Evolutionary conservation across 306 rosid species (phyloP), one percentile per base, ranked within the genome.

Genomic region (Lablab purpureus): DNA sequence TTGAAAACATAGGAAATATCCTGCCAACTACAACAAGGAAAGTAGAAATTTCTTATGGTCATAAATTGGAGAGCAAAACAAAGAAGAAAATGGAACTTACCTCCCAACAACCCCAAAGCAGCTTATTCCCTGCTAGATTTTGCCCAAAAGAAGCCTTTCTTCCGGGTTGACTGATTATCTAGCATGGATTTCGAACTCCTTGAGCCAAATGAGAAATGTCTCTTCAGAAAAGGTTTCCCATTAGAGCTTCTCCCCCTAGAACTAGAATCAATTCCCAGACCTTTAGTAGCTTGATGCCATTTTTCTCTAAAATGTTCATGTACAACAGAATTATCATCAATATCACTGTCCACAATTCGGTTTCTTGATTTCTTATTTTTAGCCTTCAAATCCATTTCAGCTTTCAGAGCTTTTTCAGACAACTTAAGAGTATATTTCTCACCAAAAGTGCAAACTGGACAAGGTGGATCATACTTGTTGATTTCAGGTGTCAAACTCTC

Each of bases 71-170:
- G 67, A 74, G 80, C 58, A 78, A 19, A 71, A 70, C 60, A 76
- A 66, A 34, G 40, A 54, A 49, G 72, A 70, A 51, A 47, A 72
- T 69, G 75, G 23, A 73, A 78, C 82, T 73, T 78, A 92, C 98
- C 96, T 92, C 77, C 56, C 71, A 75, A 77, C 79, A 78, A 85
- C 81, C 46, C 32, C 25, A 55, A 51, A 72, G 37, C 58, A 54
- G 86, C 79, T 86, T 88, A 92, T 71, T 78, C 79, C 78, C 85
- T 94, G 84, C 89, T 86, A 70, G 92, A 91, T 84, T 87, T 92
- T 30, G 92, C 87, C 99, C 99, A 92, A 88, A 94, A 94, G 89
- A 92, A 92, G 34, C 99, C 97, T 83, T 89, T 94, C 89, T 89
- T 94, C 82, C 87, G 83, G 36, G 87, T 30, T 25, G 90, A 69